Evolutionary conservation across 352 stramenopile genomes (phyloP).

Genomic region (Aphanomyces astaci): DNA sequence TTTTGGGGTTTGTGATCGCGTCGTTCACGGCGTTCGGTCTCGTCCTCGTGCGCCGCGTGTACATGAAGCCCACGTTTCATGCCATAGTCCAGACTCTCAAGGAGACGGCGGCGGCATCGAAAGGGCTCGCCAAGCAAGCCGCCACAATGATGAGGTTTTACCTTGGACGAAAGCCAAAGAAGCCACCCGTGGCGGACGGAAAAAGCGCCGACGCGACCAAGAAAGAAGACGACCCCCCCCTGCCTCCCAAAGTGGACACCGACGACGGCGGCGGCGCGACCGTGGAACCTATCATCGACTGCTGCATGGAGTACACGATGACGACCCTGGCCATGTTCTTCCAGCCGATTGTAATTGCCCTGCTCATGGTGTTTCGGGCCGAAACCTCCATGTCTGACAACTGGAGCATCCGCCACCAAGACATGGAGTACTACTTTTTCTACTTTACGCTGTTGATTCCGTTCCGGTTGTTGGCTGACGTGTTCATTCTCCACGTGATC

Average conservation of each 20-base stretch:
- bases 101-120: conserved; percentile 33
- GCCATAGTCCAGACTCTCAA: conserved; percentile 59
- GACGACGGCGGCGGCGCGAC: conserved; percentile 78
- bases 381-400: conserved; percentile 89
- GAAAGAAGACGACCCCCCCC: conserved; percentile 34
- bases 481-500: conserved; percentile 93
- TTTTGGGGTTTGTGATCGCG: conserved; percentile 94
- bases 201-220: background rate
- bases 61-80: conserved; percentile 79
- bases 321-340: conserved; percentile 91
- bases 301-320: conserved; percentile 86
- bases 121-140: conserved; percentile 35
- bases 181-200: background rate
- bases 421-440: conserved; percentile 97
- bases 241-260: conserved; percentile 37
- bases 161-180: background rate
- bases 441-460: conserved; percentile 93
- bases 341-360: conserved; percentile 88
- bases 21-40: conserved; percentile 94
- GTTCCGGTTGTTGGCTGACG: conserved; percentile 91
- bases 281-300: conserved; percentile 95
- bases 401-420: conserved; percentile 95
- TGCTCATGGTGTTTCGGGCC: conserved; percentile 93
- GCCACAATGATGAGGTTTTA: conserved; percentile 8
- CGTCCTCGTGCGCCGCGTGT: conserved; percentile 90